phyloP scores from a whole-genome alignment of 148 eudicot genomes.

The Cornus suecica region DNA sequence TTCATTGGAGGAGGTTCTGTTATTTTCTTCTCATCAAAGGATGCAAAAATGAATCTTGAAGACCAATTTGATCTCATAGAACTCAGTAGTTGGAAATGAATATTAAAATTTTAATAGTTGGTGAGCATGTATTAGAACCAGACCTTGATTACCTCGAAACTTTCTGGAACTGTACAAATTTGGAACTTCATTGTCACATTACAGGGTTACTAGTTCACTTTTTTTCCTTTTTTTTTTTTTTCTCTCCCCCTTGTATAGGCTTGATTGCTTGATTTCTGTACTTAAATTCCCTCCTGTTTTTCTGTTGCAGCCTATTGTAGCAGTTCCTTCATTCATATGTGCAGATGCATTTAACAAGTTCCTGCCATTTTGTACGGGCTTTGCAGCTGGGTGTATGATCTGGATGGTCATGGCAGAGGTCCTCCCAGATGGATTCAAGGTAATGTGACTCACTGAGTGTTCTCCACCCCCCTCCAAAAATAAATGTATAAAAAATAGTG shows the following conservation, averaged over 20 bases:
- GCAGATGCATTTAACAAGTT: constrained; percentile 90
- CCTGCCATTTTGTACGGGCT: constrained; percentile 94
- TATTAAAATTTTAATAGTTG: background rate
- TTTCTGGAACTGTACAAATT: background rate
- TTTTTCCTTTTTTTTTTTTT: background rate
- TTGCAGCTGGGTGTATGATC: constrained; percentile 99
- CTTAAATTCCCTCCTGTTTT: constrained; percentile 18
- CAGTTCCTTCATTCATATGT: constrained; percentile 90
- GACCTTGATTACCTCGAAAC: background rate
- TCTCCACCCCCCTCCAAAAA: background rate
- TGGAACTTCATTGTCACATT: background rate
- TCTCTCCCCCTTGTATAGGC: background rate
- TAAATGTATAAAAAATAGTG: no score
- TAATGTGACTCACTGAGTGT: constrained; percentile 13
- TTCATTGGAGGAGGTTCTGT: background rate
- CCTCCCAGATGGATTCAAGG: constrained; percentile 97
- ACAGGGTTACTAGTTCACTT: background rate
- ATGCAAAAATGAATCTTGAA: background rate
- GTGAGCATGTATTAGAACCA: constrained; percentile 1
- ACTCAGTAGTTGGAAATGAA: background rate
- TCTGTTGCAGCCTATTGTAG: constrained; percentile 86
- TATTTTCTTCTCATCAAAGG: background rate
- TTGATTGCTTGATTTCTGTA: background rate
- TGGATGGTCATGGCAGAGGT: constrained; percentile 99
- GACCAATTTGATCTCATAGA: background rate